These are phyloP conservation scores for Epichloe amarillans DNA, from an alignment of 2,329 filamentous ascomycete genomes.

Conservation along the genomic window DNA sequence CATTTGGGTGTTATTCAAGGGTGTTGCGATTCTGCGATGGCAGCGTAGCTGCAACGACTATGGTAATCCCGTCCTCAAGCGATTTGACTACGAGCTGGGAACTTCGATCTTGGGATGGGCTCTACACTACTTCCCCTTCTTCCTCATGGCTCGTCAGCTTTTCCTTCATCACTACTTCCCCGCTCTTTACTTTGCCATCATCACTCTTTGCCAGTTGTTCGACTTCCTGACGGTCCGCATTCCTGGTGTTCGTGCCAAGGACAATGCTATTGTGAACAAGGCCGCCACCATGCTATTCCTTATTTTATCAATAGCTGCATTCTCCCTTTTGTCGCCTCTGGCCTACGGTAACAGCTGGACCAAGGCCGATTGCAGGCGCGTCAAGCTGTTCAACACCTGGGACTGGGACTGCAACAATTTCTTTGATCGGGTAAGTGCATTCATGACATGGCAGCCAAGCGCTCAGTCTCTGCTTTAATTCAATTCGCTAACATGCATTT, in stretches of 20 bases:
- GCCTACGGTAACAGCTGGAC: constrained; percentile 94
- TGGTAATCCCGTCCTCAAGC: constrained; percentile 68
- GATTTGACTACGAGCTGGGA: constrained; percentile 95
- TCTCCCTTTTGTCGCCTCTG: constrained; percentile 75
- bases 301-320: constrained; percentile 58
- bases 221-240: constrained; percentile 74
- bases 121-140: constrained; percentile 98
- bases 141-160: constrained; percentile 91
- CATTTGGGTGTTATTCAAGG: constrained; percentile 76
- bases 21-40: constrained; percentile 76
- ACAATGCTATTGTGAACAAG: constrained; percentile 58
- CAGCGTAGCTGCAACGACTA: constrained; percentile 90
- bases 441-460: not conserved
- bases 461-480: not conserved
- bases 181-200: constrained; percentile 86
- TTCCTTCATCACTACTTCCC: constrained; percentile 99
- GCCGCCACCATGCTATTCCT: constrained; percentile 63
- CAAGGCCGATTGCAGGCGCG: constrained; percentile 67
- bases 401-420: constrained; percentile 99
- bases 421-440: constrained; percentile 61
- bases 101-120: constrained; percentile 86
- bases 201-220: constrained; percentile 77
- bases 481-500: constrained; percentile 7
- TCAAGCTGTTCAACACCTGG: constrained; percentile 82
- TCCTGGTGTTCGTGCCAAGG: constrained; percentile 49